Evolutionary conservation across 768 basidiomycete species (phyloP), one percentile per base, ranked within the genome.

Genomic region (Cyathus striatus): DNA sequence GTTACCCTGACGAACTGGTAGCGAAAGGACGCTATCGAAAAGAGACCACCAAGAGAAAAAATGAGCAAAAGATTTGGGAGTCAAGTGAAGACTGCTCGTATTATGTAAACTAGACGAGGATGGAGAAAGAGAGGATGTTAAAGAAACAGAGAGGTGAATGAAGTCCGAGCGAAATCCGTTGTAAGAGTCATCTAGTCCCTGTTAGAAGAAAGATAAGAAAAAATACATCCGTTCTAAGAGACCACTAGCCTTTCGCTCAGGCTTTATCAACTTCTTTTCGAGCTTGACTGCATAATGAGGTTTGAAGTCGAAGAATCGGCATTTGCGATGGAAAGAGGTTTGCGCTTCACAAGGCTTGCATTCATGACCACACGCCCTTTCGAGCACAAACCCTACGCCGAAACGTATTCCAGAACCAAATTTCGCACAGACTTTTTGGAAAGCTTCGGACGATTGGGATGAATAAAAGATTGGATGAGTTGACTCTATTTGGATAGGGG

Each of bases 41-140:
- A 93, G 68, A 27, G 72, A 70, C 78, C 89, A 94, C 94, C 93
- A 96, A 1, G 84, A 76, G 78, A 86, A 90, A 65, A 98, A 98
- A 60, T 92, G 89, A 2, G 88, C 73, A 53, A 91, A 92, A 2
- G 80, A 72, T 50, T 85, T 83, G 0, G 93, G 90, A 2, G 86
- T 89, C 23, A 95, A 76, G 61, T 98, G 87, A 42, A 97, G 66
- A 51, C 77, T 88, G 63, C 83, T 94, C 24, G 76, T 67, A 25
- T 62, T 58, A 10, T 49, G 50, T 6, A 48, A 49, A 48, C 52
- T 59, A 25, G 42, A 41, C 35, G 55, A 61, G 30, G 59, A 49
- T 26, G 49, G 57, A 44, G 63, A 64, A 17, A 79, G 67, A 5
- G 83, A 83, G 2, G 87, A 86, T 20, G 78, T 76, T 51, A 96